Conservation (phyloP, 805 yeast genomes). For the Cyberlindnera xishuangbannaensis region DNA sequence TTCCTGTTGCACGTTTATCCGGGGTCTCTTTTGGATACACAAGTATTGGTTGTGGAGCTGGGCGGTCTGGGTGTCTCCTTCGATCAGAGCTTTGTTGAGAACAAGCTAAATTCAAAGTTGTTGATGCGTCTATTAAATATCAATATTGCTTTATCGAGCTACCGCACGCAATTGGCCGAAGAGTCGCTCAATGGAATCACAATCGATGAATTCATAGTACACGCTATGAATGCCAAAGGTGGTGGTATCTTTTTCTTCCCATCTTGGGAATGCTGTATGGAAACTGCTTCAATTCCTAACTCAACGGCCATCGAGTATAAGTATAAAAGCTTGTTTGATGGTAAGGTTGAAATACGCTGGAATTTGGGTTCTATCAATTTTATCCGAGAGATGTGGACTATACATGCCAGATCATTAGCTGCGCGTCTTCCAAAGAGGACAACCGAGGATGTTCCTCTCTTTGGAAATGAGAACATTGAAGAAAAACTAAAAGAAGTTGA, state of each 20-base stretch:
- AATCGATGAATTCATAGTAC: slow-evolving; percentile 49
- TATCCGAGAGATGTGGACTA: slow-evolving; percentile 87
- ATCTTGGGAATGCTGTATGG: slow-evolving; percentile 66
- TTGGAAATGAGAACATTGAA: slow-evolving; percentile 31
- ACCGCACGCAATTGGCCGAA: slow-evolving; percentile 45
- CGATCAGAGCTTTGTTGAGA: slow-evolving; percentile 38
- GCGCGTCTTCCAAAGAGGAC: slow-evolving; percentile 44
- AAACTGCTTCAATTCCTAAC: slow-evolving; percentile 54
- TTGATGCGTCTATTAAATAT: slow-evolving; percentile 58
- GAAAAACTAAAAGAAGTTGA: slow-evolving; percentile 43
- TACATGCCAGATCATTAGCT: slow-evolving; percentile 69
- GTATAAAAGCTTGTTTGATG: slow-evolving; percentile 74
- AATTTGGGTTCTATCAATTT: slow-evolving; percentile 87
- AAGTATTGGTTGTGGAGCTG: slow-evolving; percentile 59
- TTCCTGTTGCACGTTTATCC: slow-evolving; percentile 71
- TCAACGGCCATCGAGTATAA: slow-evolving; percentile 56
- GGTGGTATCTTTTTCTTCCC: slow-evolving; percentile 82
- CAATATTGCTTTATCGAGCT: slow-evolving; percentile 59
- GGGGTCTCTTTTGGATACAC: slow-evolving; percentile 69
- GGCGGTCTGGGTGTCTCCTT: slow-evolving; percentile 51
- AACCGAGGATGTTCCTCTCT: slow-evolving; percentile 16
- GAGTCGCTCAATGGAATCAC: slow-evolving; percentile 39
- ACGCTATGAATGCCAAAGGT: slow-evolving; percentile 59
- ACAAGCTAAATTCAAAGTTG: slow-evolving; percentile 42
- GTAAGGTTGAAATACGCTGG: slow-evolving; percentile 90